These are phyloP conservation scores for Pseudognaphalium luteoalbum DNA, from an alignment of 129 eudicot genomes.

Conservation along the genomic window DNA sequence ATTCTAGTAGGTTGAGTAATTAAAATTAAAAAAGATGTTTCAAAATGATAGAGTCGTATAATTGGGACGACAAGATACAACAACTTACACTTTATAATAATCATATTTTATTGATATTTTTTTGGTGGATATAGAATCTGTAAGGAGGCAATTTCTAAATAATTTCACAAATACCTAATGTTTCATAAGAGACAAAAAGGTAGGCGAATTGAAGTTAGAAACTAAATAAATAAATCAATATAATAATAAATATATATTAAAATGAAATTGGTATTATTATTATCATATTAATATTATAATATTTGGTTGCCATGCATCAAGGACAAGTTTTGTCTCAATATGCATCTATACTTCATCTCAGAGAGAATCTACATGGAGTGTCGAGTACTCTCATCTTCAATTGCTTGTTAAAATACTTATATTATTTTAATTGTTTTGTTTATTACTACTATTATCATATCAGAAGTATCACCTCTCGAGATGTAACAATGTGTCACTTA, in stretches of 20 bases:
- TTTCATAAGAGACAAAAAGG: slow-evolving; percentile 31
- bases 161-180: slow-evolving; percentile 18
- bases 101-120: not conserved
- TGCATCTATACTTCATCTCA: slow-evolving; percentile 40
- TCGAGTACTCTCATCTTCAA: slow-evolving; percentile 14
- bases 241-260: not conserved
- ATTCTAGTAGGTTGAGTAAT: slow-evolving; percentile 18
- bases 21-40: not conserved
- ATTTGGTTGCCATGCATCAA: not conserved
- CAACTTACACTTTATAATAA: slow-evolving; percentile 5
- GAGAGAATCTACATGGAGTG: slow-evolving; percentile 34
- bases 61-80: slow-evolving; percentile 31
- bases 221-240: not conserved
- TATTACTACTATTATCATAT: too few relatives aligned
- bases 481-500: too few relatives aligned
- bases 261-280: not conserved
- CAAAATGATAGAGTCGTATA: slow-evolving; percentile 11
- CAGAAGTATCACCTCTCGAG: too few relatives aligned
- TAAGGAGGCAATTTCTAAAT: not conserved
- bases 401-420: too few relatives aligned
- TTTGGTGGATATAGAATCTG: slow-evolving; percentile 22
- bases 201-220: slow-evolving; percentile 27
- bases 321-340: slow-evolving; percentile 37
- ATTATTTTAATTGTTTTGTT: too few relatives aligned
- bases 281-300: not conserved